Evolutionary conservation across 2,329 filamentous ascomycete species (phyloP), one percentile per base, ranked within the genome.

Genomic region (Tolypocladium album): DNA sequence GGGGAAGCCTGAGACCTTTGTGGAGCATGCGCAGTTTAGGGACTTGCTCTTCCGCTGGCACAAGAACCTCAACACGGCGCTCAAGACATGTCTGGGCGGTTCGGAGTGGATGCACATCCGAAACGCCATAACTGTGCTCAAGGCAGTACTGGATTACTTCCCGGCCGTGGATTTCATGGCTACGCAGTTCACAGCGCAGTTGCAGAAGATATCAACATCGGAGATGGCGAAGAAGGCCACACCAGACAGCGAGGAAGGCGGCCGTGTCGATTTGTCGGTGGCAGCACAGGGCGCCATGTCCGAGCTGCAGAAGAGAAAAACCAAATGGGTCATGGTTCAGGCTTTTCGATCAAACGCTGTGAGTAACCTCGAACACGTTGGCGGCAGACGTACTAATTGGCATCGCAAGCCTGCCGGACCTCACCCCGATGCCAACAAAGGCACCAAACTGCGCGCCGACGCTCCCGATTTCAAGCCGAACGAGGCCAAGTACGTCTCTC

Each of bases 71-170:
- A 89, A 88, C 67, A 83, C 79, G 57, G 90, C 93, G 2, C 78
- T 99, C 59, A 92, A 92, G 70, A 82, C 83, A 43, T 97, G 93
- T 70, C 80, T 99, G 55, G 85, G 85, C 22, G 88, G 88, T 36
- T 86, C 84, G 39, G 93, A 97, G 74, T 99, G 94, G 83, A 97
- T 97, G 88, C 92, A 97, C 72, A 96, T 97, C 70, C 87, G 93
- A 59, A 99, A 99, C 71, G 91, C 92, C 53, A 95, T 97, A 65
- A 94, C 89, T 61, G 82, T 97, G 4, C 79, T 99, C 61, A 95
- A 94, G 70, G 82, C 85, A 13, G 81, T 96, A 56, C 83, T 90
- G 31, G 86, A 91, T 57, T 82, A 86, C 67, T 99, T 96, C 79
- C 95, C 94, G 4, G 88, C 87, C 20, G 85, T 97, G 61, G 91